Evolutionary conservation across 345 rosid genomes (phyloP).

Genomic region (Heritiera fomes): DNA sequence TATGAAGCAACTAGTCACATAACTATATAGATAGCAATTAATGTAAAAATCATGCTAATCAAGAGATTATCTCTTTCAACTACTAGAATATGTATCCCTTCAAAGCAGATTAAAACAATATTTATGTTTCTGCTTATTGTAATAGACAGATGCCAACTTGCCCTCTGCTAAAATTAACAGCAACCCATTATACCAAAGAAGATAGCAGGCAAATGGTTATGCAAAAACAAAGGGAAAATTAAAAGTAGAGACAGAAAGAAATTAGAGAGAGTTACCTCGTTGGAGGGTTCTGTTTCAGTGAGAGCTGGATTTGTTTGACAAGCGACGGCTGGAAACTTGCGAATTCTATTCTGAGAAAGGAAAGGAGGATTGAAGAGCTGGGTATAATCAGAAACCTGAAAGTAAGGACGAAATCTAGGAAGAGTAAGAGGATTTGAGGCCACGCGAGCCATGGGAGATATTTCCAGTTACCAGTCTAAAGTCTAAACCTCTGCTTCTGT

Average conservation of each 20-base stretch:
- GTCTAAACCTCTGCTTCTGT: not conserved
- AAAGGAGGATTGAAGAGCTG: constrained; percentile 14
- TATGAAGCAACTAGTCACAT: too few species aligned
- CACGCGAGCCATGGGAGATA: not conserved
- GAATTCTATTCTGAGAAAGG: constrained; percentile 12
- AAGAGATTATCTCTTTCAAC: not conserved
- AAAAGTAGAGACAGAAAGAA: not conserved
- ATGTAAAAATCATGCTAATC: too few species aligned
- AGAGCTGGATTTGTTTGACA: constrained; percentile 45
- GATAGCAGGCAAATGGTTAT: not conserved
- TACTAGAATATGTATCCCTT: not conserved
- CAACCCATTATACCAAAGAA: not conserved
- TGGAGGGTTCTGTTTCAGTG: constrained; percentile 18
- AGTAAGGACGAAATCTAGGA: constrained; percentile 38
- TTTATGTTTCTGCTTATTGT: not conserved
- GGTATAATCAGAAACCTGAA: too few species aligned
- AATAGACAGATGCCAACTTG: not conserved
- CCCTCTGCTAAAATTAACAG: not conserved
- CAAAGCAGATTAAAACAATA: too few species aligned
- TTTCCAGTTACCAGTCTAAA: too few species aligned
- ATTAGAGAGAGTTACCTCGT: constrained; percentile 13
- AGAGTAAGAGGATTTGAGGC: constrained; percentile 39
- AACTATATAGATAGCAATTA: not conserved
- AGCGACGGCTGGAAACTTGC: constrained; percentile 33
- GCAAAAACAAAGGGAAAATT: not conserved